Base-by-base conservation (phyloP, 805 yeast species). In the Lipomyces orientalis region DNA sequence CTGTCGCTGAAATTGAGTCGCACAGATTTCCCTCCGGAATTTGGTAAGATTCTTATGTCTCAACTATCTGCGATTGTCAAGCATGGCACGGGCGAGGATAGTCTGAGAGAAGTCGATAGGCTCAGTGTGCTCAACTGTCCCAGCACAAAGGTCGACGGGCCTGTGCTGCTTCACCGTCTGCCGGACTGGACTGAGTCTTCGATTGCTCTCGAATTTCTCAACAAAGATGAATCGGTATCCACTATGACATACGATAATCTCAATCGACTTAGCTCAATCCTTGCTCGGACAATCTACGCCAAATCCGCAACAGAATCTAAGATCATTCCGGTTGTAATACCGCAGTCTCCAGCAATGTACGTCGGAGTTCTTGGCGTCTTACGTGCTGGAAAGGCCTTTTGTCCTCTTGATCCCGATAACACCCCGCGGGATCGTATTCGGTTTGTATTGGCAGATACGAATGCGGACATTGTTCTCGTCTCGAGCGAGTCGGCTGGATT, bases 301-400 rank as follows among this genome's bases (percentile, higher is more conserved):
- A 54, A 7, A n/a, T 14, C 22, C 4, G 8, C 31, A 12, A 54
- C 39, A 25, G 31, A 16, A 12, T 58, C 59, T 5, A n/a, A 33
- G 12, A 64, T 70, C 19, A 64, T 73, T 14, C 75, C 75, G 12
- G 31, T 73, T 10, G 25, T 73, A 35, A 43, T 73, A 9, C 68
- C 73, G 1, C 71, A 71, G 34, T 60, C 70, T n/a, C 69, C 67
- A 3, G 66, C 64, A 43, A 62, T 72, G 58, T 73, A 73, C 49
- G 60, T 73, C 16, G 55, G 60, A 6, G 61, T 73, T 10, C 61
- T 73, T n/a, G 75, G 73, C 6, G 61, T 71, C 19, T 58, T 73
- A 14, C 64, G 66, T 7, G 62, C 73, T 25, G 75, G 75, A 10
- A 68, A 69, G 33, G 69, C 74, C 2, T 73, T 68, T 55, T 70